These are phyloP conservation scores for Penicillium robsamsonii DNA, from an alignment of 495 filamentous ascomycete species.

Conservation along the genomic window DNA sequence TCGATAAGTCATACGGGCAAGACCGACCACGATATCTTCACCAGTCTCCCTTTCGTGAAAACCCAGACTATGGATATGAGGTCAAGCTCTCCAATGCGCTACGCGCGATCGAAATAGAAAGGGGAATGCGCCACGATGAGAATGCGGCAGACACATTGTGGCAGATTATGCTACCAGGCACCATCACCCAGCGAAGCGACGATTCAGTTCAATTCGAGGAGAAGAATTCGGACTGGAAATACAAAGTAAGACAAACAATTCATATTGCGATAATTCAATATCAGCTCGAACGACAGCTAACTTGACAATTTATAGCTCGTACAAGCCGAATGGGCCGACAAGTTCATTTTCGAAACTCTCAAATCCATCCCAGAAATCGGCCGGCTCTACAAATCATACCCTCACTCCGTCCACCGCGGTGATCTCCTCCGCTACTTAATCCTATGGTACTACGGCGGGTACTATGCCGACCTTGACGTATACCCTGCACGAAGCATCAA, in stretches of 20 bases:
- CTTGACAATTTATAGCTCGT: conserved; percentile 23
- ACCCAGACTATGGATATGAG: conserved; percentile 32
- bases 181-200: conserved; percentile 18
- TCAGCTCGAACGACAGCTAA: background rate
- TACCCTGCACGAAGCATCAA: conserved; percentile 33
- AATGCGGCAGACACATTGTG: conserved; percentile 28
- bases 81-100: conserved; percentile 24
- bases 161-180: conserved; percentile 35
- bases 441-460: conserved; percentile 49
- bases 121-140: conserved; percentile 8
- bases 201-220: conserved; percentile 34
- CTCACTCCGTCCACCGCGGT: conserved; percentile 39
- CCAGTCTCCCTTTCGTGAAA: conserved; percentile 30
- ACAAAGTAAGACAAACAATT: conserved; percentile 23
- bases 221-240: conserved; percentile 33
- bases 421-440: conserved; percentile 53
- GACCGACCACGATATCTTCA: conserved; percentile 31
- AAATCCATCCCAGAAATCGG: conserved; percentile 32
- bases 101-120: conserved; percentile 24
- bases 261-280: background rate
- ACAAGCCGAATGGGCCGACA: conserved; percentile 28
- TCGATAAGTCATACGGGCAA: conserved; percentile 7
- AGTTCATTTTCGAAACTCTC: conserved; percentile 30
- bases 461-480: conserved; percentile 51
- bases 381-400: conserved; percentile 33